Base-by-base conservation (phyloP, 1,139 yeast genomes). In the Eremothecium sinecaudum region DNA sequence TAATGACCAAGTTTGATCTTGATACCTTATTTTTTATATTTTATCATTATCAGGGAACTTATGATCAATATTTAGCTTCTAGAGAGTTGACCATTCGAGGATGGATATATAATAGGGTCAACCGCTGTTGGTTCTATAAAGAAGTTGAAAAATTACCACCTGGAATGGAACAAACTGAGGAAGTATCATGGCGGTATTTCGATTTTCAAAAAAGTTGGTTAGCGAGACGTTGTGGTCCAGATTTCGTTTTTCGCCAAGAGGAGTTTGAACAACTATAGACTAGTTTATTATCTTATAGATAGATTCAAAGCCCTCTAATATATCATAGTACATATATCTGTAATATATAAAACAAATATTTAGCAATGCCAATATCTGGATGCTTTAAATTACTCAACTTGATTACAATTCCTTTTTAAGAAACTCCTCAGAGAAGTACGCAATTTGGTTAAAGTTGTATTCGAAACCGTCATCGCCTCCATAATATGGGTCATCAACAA, bases 1-100 rank as follows among this genome's bases (percentile, higher is more conserved):
- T 83, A 26, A 70, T 84, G 64, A 66, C 71, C 22, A 83, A 80
- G 49, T 73, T 87, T 55, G 94, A 84, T 50, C 67, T 79, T 29
- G 96, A 87, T 53, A 87, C 98, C 2, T 63, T 90, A 46, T 87
- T 90, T 50, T 92, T 83, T 65, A 81, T 92, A 40, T 90, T 92
- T 60, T 90, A 92, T 61, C 92, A 61, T 55, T 67, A 74, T 36
- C 79, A 73, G 46, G 79, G 78, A 15, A 67, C 78, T 7, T 77
- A 77, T 49, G 72, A 76, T 44, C 87, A 83, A 58, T 77, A 76
- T 55, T 69, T 83, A 41, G 86, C 96, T 6, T 93, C 96, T 3
- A 71, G 73, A 46, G 97, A 90, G 60, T 67, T 90, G 42, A 69
- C 75, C 39, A 48, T 50, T 25, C 72, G 96, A 51, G 86, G 93